Conservation (phyloP, 192 early-diverging fungal genomes). For the Entrophospora sp. region DNA sequence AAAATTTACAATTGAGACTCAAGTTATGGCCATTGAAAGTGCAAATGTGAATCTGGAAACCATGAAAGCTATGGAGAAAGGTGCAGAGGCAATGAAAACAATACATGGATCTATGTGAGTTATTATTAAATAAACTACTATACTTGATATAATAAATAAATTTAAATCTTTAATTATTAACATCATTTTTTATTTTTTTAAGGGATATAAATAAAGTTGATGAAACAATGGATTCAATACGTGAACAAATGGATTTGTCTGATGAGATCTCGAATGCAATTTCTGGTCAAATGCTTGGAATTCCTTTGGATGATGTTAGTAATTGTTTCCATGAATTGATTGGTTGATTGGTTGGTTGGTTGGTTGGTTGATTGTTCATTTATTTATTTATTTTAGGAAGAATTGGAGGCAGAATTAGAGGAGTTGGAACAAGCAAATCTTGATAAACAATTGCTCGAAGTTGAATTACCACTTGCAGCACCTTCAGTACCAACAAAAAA, state of each 20-base stretch:
- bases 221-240: slow-evolving; percentile 90
- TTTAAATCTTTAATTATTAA: too few species aligned
- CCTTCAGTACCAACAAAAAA: slow-evolving; percentile 51
- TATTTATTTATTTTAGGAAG: slow-evolving; percentile 52
- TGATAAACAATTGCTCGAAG: slow-evolving; percentile 73
- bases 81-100: slow-evolving; percentile 85
- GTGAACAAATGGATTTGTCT: slow-evolving; percentile 94
- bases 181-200: background rate
- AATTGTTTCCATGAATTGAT: too few species aligned
- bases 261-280: slow-evolving; percentile 93
- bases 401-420: slow-evolving; percentile 83
- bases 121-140: too few species aligned
- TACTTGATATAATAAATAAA: too few species aligned
- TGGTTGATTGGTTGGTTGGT: too few species aligned
- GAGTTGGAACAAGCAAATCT: slow-evolving; percentile 89
- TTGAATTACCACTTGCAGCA: slow-evolving; percentile 47
- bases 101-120: slow-evolving; percentile 84
- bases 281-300: slow-evolving; percentile 80
- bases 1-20: slow-evolving; percentile 86
- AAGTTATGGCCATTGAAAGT: slow-evolving; percentile 91
- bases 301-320: slow-evolving; percentile 75
- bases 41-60: slow-evolving; percentile 94
- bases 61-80: slow-evolving; percentile 90
- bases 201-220: slow-evolving; percentile 94
- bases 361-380: background rate